Evolutionary conservation across 768 basidiomycete species (phyloP).

Genomic region (Trametes cingulata): DNA sequence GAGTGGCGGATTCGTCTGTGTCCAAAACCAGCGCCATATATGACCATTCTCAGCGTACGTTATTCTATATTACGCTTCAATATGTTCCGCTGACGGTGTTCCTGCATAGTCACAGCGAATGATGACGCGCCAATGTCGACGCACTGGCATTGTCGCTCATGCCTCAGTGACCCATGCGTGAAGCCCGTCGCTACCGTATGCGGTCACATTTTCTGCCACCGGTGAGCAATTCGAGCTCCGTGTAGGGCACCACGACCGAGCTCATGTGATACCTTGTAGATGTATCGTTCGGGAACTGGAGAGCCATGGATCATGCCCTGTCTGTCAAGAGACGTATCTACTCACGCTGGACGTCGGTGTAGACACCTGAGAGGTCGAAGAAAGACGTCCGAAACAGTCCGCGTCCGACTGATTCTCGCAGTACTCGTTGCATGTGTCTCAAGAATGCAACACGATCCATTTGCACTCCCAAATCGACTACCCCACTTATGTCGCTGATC

Average conservation of each 20-base stretch:
- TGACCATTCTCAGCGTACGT: too few species aligned
- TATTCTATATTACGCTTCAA: too few species aligned
- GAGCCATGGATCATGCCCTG: not conserved
- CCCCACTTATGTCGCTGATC: too few species aligned
- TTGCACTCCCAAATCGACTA: too few species aligned
- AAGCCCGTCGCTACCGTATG: conserved; percentile 1
- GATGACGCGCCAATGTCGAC: not conserved
- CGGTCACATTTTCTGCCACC: conserved; percentile 3
- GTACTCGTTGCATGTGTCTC: too few species aligned
- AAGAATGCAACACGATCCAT: too few species aligned
- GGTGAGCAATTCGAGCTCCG: not conserved
- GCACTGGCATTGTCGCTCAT: conserved; percentile 7
- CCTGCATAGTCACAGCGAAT: too few species aligned
- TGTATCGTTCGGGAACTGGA: not conserved
- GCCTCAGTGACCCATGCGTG: not conserved
- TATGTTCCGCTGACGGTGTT: too few species aligned
- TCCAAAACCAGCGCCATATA: too few species aligned
- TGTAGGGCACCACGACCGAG: not conserved
- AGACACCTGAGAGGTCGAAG: not conserved
- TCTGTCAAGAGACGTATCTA: not conserved
- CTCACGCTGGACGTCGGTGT: conserved; percentile 1
- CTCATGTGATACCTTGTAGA: not conserved
- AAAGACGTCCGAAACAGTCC: too few species aligned
- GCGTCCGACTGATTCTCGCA: too few species aligned
- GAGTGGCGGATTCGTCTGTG: too few species aligned